Percentiles rank a stretch among this genome's conserved stretches.
phyloP scores from a whole-genome alignment of 352 stramenopile genomes.

The Globisporangium middletonii region DNA sequence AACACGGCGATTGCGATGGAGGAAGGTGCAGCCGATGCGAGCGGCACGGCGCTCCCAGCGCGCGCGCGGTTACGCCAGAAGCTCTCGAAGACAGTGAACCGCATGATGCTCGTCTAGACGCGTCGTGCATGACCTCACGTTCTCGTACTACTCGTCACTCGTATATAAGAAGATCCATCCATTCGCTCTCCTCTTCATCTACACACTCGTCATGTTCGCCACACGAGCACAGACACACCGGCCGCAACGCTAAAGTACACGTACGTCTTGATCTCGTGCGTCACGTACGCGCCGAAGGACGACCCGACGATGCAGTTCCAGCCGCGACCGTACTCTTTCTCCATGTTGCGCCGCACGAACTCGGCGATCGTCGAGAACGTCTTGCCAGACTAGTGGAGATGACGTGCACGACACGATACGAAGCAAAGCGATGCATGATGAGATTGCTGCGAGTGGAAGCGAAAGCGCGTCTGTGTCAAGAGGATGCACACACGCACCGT shows the following conservation, averaged over 20 bases:
- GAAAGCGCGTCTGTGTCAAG: background rate
- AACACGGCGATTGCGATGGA: conserved; percentile 36
- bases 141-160: too few species aligned
- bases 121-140: background rate
- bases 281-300: conserved; percentile 92
- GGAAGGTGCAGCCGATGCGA: conserved; percentile 14
- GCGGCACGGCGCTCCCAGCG: conserved; percentile 13
- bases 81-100: conserved; percentile 35
- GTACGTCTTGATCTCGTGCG: conserved; percentile 95
- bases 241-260: conserved; percentile 92
- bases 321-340: conserved; percentile 88
- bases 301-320: conserved; percentile 93
- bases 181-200: background rate
- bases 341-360: conserved; percentile 89
- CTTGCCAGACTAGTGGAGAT: conserved; percentile 65
- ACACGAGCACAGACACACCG: conserved; percentile 90
- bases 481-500: conserved; percentile 26
- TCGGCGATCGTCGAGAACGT: conserved; percentile 90
- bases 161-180: conserved; percentile 1
- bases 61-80: conserved; percentile 26
- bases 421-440: background rate
- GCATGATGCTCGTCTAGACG: conserved; percentile 42
- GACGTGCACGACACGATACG: too few species aligned
- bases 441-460: background rate
- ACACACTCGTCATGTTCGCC: conserved; percentile 56